Base-by-base conservation (phyloP, 2,329 filamentous ascomycete genomes). In the Sclerotinia nivalis region DNA sequence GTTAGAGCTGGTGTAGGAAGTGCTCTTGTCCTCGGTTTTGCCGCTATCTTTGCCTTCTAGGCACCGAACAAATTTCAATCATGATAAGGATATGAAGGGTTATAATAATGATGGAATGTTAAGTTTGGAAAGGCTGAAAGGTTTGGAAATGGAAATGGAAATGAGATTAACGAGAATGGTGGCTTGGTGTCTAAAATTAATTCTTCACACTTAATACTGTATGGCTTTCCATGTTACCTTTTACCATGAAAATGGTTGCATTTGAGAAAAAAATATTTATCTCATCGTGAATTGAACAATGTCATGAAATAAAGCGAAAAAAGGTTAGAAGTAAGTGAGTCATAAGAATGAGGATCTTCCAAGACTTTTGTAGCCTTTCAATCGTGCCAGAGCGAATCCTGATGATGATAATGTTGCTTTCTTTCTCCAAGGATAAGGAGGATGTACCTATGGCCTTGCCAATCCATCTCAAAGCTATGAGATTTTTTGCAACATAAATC, bases 91-190 rank as follows among this genome's bases (percentile, higher is more conserved):
- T n/a, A 52, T 37, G 61, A 64, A 28, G 47, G 47, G 61, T 9
- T 64, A 47, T 64, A 52, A 52, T 64, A 28, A 64, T 52, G 47
- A 62, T 37, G 60, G 5, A 52, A 64, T 52, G 13, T 64, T 37
- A 15, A 37, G 20, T 47, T 15, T 25, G 25, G 60, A 8, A 28
- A 10, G 56, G 37, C n/a, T 28, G n/a, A n/a, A 10, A 43, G 20
- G 52, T 22, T 55, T 28, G n/a, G 28, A 64, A 64, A 40, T 20
- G 31, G 31, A n/a, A 47, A 45, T 45, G 37, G 47, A 64, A 28
- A 64, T 40, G 31, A 52, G 34, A 20, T 28, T 64, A 31, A 37
- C 28, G 31, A 40, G 47, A 2, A 52, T 52, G 61, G 50, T 22
- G 22, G 47, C 60, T 40, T 31, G 60, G 31, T 40, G 22, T 52